Evolutionary conservation across 1,139 yeast species (phyloP), one percentile per base, ranked within the genome.

Genomic region (Hyphopichia wangnamkhiaoensis): DNA sequence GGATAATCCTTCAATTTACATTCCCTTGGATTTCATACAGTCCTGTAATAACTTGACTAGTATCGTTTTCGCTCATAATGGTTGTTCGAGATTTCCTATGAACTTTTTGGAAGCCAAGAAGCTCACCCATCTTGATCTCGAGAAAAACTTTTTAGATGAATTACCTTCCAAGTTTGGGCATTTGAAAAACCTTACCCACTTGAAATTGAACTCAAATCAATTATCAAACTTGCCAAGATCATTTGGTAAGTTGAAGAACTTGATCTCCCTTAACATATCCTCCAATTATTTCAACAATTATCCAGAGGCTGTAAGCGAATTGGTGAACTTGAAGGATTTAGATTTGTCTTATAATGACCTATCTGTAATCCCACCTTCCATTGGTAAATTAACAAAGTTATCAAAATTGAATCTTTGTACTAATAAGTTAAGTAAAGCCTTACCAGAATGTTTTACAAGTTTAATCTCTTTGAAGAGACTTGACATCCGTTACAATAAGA

Each of bases 1-100:
- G 1, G 82, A 86, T 46, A 91, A 91, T 58, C 95, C 96, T 5
- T 84, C 95, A 17, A 84, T 91, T 38, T 80, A 82, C 42, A 69
- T 91, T 25, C 96, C 97, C 0, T 65, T 81, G 42, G 96, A 90
- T 58, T 90, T 90, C 56, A 82, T 90, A 49, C 95, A 89, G 56
- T 80, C 88, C 21, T 85, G 96, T 49, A 75, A 80, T 36, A 86
- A 86, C 52, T 68, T 91, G 48, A 75, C 78, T 24, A 76, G 80
- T 41, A 71, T 90, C 43, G 74, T 80, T 39, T 88, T 82, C 67
- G 80, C 88, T 1, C 74, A 81, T 45, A 86, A 88, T 52, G 86
- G 95, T 40, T 79, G 88, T 14, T 78, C 84, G 8, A 74, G 71
- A 38, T 85, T 91, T 55, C 97, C 97, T 2, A 59, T 71, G 29